A percentile compares a stretch with the other conserved stretches of the same genome.
phyloP scores from a whole-genome alignment of 805 yeast genomes.

The Saccharomycopsis amapae region DNA sequence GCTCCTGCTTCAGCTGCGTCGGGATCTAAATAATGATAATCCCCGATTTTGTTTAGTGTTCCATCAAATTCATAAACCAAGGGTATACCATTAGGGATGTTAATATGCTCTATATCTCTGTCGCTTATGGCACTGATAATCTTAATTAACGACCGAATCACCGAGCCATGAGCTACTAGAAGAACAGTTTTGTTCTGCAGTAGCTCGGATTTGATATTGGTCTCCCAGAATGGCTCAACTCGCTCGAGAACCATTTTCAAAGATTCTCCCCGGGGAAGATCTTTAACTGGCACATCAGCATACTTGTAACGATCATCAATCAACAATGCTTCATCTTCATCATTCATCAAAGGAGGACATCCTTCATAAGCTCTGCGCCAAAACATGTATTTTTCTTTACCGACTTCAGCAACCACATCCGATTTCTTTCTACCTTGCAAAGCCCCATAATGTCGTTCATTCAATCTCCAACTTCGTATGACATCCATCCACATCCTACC shows the following conservation, averaged over 20 bases:
- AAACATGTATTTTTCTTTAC: constrained; percentile 65
- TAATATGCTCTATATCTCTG: constrained; percentile 61
- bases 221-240: constrained; percentile 47
- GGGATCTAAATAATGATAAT: constrained; percentile 69
- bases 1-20: constrained; percentile 74
- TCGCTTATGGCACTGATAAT: constrained; percentile 59
- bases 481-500: constrained; percentile 59
- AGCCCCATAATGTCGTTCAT: constrained; percentile 98
- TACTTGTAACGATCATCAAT: constrained; percentile 28
- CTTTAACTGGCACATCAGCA: constrained; percentile 38
- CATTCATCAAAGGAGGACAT: constrained; percentile 48
- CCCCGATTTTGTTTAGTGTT: constrained; percentile 40
- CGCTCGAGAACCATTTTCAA: constrained; percentile 64
- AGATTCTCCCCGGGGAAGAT: constrained; percentile 67
- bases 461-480: constrained; percentile 92
- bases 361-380: constrained; percentile 77
- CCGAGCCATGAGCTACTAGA: constrained; percentile 76
- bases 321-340: constrained; percentile 35
- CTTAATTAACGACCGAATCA: constrained; percentile 69
- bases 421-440: constrained; percentile 80
- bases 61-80: constrained; percentile 56
- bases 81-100: constrained; percentile 82
- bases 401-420: constrained; percentile 55
- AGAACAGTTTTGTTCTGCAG: constrained; percentile 49
- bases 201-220: constrained; percentile 43